Evolutionary conservation across 805 yeast species (phyloP), one percentile per base, ranked within the genome.

Genomic region (Saccharomycodes ludwigii): DNA sequence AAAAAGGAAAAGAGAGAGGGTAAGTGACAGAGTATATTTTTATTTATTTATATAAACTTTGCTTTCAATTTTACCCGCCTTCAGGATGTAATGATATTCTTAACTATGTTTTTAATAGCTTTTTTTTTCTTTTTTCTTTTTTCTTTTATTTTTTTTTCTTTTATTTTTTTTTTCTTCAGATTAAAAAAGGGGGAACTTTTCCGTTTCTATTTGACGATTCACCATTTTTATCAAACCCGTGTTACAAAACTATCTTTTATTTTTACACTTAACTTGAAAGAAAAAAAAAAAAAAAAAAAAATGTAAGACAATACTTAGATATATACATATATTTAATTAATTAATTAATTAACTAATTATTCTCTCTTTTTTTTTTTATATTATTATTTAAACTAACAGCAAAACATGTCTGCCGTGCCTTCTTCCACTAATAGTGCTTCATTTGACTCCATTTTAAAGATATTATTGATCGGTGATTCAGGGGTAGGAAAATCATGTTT

Each of bases 401-500:
- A 34, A 12, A 14, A 34, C 30, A 33, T 34, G 33, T 14, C 19
- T 20, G 5, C 28, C 10, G 11, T 25, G 17, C 28, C 28, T 15
- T 16, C 19, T 25, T 45, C 44, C 20, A 44, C 44, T 12, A 46
- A 40, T 32, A 52, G 47, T 27, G 51, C 54, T 33, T 49, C 48
- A 35, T 85, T 82, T 50, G 95, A 85, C 54, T 76, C 84, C 62
- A 80, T 88, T 48, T 78, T 86, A 78, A 86, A 86, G 65, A 73
- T 88, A 47, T 68, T 88, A 44, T 71, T 88, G 44, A 94, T 88
- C 42, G 97, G 97, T 36, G 95, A 86, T 62, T 82, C 95, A 9
- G 94, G 83, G 38, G 91, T 81, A 28, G 93, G 93, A 22, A 81
- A 81, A 52, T 79, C 96, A 25, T 88, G 96, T 66, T 67, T 86